Evolutionary conservation across 1,139 yeast species (phyloP), one percentile per base, ranked within the genome.

Genomic region (Zygoascus meyerae): DNA sequence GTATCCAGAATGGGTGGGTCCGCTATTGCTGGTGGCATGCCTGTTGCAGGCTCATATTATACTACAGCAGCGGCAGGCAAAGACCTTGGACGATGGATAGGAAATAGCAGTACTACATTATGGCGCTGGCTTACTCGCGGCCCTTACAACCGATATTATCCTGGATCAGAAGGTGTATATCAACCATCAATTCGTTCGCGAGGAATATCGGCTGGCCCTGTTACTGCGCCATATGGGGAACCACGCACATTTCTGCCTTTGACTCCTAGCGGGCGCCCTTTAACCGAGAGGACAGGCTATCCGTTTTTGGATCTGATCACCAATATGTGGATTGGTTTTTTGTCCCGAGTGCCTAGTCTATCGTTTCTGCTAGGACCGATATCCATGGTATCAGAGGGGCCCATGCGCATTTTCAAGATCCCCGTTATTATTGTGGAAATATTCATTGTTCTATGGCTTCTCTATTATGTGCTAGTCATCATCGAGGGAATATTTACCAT

Each of bases 401-500:
- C 45, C 32, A 14, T 30, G 21, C 33, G 34, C 38, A 21, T 46
- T 40, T 32, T 44, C 50, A 11, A 49, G 50, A 3, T 47, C 49
- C 50, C 50, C 15, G 47, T 51, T 14, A 48, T 53, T 26, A 40
- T 44, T 15, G 42, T 52, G 34, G 57, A 50, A 41, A 42, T 54
- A 10, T 46, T 52, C 31, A 26, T 48, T 21, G 33, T 47, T 12
- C 44, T 52, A 47, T 47, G 50, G 45, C 48, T 47, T 17, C 36
- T 44, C 17, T 54, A 52, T 42, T 52, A 51, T 21, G 45, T 48
- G 18, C 42, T 54, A n/a, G 29, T 48, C 29, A 34, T 54, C 16
- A 36, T 52, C n/a, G 55, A 52, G 39, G 51, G 49, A 18, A 41
- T 52, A 8, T 48, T 54, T 48, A 41, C 50, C 9, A 44, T 54